These are phyloP conservation scores for thale cress (Arabidopsis thaliana) DNA, from an alignment of 345 rosid species.

Conservation along the genomic window TAIR10.1 NC_003070.9:5086001-5086500, in stretches of 20 bases:
- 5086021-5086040: neutral
- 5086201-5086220: constrained; percentile 45
- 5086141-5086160: constrained; percentile 48
- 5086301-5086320: constrained; percentile 10
- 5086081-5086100: constrained; percentile 32
- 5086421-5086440: constrained; percentile 8
- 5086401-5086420: neutral
- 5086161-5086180: constrained; percentile 39
- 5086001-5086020: neutral
- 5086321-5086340: constrained; percentile 21
- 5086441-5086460: neutral
- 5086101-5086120: constrained; percentile 42
- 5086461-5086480: neutral
- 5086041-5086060: constrained; percentile 1
- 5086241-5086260: constrained; percentile 25
- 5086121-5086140: constrained; percentile 43
- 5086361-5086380: neutral
- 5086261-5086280: neutral
- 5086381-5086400: no score
- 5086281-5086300: neutral
- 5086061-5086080: constrained; percentile 11
- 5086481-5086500: neutral
- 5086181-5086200: constrained; percentile 48
- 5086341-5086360: constrained; percentile 13
- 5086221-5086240: constrained; percentile 46